Conservation (phyloP, 306 rosid species). For the Castanea crenata region DNA sequence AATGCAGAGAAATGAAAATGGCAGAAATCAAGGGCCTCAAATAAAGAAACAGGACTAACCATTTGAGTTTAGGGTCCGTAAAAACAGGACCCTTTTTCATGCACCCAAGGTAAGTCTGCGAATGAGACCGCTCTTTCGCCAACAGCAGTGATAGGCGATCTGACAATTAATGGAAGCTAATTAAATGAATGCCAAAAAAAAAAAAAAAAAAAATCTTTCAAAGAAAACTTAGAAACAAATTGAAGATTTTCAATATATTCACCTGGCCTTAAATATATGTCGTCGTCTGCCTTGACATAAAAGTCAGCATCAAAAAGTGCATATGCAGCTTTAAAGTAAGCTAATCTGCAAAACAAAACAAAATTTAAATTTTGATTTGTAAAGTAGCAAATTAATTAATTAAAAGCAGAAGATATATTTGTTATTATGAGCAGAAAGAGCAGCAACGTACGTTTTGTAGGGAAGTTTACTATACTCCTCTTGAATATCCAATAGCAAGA, state of each 20-base stretch:
- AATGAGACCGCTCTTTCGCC: conserved; percentile 75
- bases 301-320: conserved; percentile 84
- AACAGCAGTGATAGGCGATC: conserved; percentile 86
- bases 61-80: conserved; percentile 92
- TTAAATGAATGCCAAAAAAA: conserved; percentile 17
- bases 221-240: conserved; percentile 8
- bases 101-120: conserved; percentile 96
- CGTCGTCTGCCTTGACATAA: conserved; percentile 96
- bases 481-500: conserved; percentile 83
- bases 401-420: conserved; percentile 2
- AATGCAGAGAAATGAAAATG: neutral
- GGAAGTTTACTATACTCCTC: conserved; percentile 99
- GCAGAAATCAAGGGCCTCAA: conserved; percentile 7
- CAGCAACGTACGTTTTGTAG: conserved; percentile 84
- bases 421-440: no score
- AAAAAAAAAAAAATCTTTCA: neutral
- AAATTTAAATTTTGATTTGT: neutral
- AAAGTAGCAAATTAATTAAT: conserved; percentile 14
- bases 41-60: conserved; percentile 50
- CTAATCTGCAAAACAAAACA: conserved; percentile 60
- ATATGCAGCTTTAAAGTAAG: conserved; percentile 93
- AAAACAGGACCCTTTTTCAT: conserved; percentile 98
- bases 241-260: conserved; percentile 9
- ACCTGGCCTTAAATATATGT: conserved; percentile 98
- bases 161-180: conserved; percentile 37